Base-by-base conservation (phyloP, 2,329 filamentous ascomycete genomes). In the Lanzia echinophila region DNA sequence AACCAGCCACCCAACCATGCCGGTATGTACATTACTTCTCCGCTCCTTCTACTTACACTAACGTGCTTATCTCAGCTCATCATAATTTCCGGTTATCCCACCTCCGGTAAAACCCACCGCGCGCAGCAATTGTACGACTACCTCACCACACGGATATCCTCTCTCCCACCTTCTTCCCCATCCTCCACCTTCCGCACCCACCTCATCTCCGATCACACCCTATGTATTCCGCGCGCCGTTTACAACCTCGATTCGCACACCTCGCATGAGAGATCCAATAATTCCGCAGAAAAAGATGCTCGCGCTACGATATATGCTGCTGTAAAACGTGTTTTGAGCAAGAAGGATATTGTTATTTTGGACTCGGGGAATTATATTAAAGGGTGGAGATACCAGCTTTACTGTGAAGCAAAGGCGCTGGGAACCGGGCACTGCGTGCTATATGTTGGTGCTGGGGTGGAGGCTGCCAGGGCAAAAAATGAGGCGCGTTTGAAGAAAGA, bases 351-450 rank as follows among this genome's bases (percentile, higher is more conserved):
- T 55, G 87, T 94, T 50, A 81, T 95, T 45, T 80, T 90, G 15
- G 88, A 95, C 67, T 83, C 84, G 1, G 73, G 88, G 56, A 94
- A 94, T 70, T 95, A 94, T 71, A 95, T 95, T 72, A 94, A 94
- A 70, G 89, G 88, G 36, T 94, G 88, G 81, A 79, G 89, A 47
- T 95, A 95, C 68, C 88, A 95, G 74, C 75, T 95, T 20, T 86
- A 86, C 69, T 92, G 88, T 72, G 88, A 94, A 71, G 83, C 88
- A 36, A 94, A 94, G 71, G 88, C 88, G 46, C 73, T 88, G 51
- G 75, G 84, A 58, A 94, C 88, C 3, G 81, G 86, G 3, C 87
- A 81, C 69, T 90, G 86, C 64, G 82, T 94, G 54, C 73, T 94
- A 58, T 82, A 84, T 69, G 73, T 86, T 43, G 82, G 82, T 0